These are phyloP conservation scores for Chaetoceros tenuissimus DNA, from an alignment of 108 stramenopile species.

Conservation along the genomic window DNA sequence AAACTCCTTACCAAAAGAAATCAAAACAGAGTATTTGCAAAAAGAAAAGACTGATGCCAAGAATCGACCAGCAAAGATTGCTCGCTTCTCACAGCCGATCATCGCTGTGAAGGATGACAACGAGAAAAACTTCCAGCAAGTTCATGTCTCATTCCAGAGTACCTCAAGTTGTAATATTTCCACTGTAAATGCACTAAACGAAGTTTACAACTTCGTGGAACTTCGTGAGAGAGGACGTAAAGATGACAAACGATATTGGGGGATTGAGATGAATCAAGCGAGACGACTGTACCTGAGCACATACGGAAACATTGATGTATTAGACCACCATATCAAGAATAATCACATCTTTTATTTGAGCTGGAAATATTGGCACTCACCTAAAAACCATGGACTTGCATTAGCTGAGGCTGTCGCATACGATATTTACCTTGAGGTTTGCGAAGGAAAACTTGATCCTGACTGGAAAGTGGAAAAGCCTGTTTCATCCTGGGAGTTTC, in stretches of 20 bases:
- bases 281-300: constrained; percentile 1
- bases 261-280: constrained; percentile 9
- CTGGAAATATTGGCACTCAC: constrained; percentile 17
- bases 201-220: not conserved
- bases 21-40: constrained; percentile 2
- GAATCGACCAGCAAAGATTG: constrained; percentile 3
- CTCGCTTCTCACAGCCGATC: constrained; percentile 15
- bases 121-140: constrained; percentile 3
- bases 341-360: not conserved
- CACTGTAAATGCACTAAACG: constrained; percentile 3
- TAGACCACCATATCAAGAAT: constrained; percentile 5
- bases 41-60: not conserved
- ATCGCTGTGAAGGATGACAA: constrained; percentile 13
- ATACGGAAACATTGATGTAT: constrained; percentile 5
- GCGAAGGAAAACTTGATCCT: constrained; percentile 6
- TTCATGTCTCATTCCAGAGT: constrained; percentile 11
- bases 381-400: constrained; percentile 1
- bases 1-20: constrained; percentile 5
- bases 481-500: not conserved
- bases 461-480: not conserved
- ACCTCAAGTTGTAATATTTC: constrained; percentile 4
- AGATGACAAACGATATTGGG: constrained; percentile 5
- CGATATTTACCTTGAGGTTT: constrained; percentile 5
- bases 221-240: not conserved
- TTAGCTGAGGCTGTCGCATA: constrained; percentile 6